Evolutionary conservation across 1,284 basidiomycete species (phyloP), one percentile per base, ranked within the genome.

Genomic region (Ustilago nuda): DNA sequence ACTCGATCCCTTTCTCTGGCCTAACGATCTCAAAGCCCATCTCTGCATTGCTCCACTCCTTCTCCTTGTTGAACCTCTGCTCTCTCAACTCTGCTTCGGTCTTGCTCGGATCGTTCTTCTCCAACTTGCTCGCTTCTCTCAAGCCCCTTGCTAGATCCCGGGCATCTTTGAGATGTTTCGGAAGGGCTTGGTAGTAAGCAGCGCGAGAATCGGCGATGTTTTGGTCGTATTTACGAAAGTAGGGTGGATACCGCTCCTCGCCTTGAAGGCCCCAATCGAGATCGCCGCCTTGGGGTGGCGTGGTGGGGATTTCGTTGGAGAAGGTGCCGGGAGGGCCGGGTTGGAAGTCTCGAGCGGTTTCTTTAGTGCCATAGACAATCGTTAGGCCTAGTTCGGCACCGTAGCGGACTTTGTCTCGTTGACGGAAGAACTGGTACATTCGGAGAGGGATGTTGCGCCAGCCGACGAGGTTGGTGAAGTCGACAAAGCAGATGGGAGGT

Each of bases 361-460:
- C 56, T 61, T 84, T 84, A 58, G 53, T 65, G 27, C 88, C 89
- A 84, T 90, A 89, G 69, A 96, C 90, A 61, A 98, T 88, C 32
- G 89, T 88, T 82, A 94, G 91, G 0, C 91, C 95, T 9, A 92
- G 92, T 77, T 97, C 92, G 17, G 92, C 92, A 45, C 95, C 95
- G 19, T 90, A 87, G 4, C 87, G 89, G 8, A 94, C 93, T 78
- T 92, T 91, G 61, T 91, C 87, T n/a, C 94, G 91, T 84, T 93
- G 91, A 82, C 94, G 95, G 89, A 98, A 98, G 87, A 94, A 96
- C 79, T 92, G 92, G 89, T 91, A 92, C 62, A 98, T 90, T 92
- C 97, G 95, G 75, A 90, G 87, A 5, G 95, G 95, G 70, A 98
- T 92, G 82, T 94, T 93, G 45, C 89, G 89, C 86, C 97, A 91